A percentile compares a stretch with the other conserved stretches of the same genome.
These are phyloP conservation scores for Phytophthora pluvialis DNA, from an alignment of 352 stramenopile genomes.

Conservation along the genomic window DNA sequence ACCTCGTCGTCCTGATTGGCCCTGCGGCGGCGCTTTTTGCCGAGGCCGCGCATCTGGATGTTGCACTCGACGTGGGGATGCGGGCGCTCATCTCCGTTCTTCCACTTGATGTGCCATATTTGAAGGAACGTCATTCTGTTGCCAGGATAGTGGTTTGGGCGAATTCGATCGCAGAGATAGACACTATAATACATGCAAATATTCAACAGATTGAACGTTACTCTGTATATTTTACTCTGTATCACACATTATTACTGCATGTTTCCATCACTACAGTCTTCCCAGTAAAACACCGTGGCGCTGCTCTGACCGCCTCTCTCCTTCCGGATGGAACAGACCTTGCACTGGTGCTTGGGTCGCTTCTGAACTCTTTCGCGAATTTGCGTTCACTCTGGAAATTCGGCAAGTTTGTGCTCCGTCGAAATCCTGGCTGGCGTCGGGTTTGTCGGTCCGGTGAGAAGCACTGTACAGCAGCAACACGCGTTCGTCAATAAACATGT, in stretches of 20 bases:
- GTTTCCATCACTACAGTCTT: conserved; percentile 1
- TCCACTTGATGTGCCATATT: conserved; percentile 19
- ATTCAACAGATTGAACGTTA: too few relatives aligned
- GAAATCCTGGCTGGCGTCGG: not conserved
- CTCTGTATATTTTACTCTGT: too few relatives aligned
- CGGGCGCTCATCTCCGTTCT: conserved; percentile 2
- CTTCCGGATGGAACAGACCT: conserved; percentile 13
- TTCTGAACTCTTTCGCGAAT: not conserved
- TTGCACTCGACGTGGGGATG: not conserved
- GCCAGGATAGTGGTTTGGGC: not conserved
- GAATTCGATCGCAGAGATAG: conserved; percentile 13
- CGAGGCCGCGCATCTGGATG: conserved; percentile 9
- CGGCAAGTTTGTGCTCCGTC: not conserved
- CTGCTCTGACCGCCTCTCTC: not conserved
- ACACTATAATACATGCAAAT: not conserved
- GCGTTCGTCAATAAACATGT: not conserved
- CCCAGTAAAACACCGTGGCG: conserved; percentile 7
- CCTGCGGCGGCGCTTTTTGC: not conserved
- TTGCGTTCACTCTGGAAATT: not conserved
- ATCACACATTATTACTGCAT: too few relatives aligned
- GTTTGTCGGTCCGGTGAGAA: not conserved
- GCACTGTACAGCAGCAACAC: not conserved
- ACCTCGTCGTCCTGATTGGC: not conserved
- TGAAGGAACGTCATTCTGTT: conserved; percentile 19
- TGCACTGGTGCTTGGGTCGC: not conserved